A percentile compares a stretch with the other conserved stretches of the same genome.
These are phyloP conservation scores for Pseudonitzschia multistriata DNA, from an alignment of 108 stramenopile genomes.

Conservation along the genomic window DNA sequence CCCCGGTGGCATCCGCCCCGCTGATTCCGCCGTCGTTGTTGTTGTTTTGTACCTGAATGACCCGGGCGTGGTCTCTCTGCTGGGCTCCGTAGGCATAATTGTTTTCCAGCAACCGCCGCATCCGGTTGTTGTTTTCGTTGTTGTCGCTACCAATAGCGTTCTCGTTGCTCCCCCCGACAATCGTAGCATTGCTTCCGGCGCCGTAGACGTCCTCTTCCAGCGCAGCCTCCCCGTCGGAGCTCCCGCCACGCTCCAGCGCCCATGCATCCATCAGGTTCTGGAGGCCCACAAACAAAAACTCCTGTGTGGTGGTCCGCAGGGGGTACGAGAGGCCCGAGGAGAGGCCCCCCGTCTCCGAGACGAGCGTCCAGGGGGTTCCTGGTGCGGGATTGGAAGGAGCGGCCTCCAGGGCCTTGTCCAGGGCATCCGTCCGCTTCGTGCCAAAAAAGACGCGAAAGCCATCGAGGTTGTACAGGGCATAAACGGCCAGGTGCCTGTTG, in stretches of 20 bases:
- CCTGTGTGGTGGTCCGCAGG: conserved; percentile 20
- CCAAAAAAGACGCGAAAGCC: conserved; percentile 17
- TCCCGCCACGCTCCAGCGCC: neutral
- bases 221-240: neutral
- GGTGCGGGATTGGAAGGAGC: neutral
- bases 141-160: neutral
- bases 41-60: neutral
- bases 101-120: no score
- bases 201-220: neutral
- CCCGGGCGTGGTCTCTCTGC: neutral
- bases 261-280: conserved; percentile 4
- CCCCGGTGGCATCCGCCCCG: neutral
- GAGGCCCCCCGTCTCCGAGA: conserved; percentile 21
- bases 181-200: neutral
- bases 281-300: conserved; percentile 15
- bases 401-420: neutral
- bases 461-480: conserved; percentile 26
- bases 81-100: no score
- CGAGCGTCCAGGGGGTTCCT: neutral
- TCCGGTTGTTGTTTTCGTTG: neutral
- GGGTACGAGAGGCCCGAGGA: conserved; percentile 20
- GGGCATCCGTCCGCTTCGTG: conserved; percentile 18
- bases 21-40: neutral
- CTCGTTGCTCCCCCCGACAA: neutral
- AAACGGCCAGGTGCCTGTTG: conserved; percentile 13